Evolutionary conservation across 2,329 filamentous ascomycete species (phyloP), one percentile per base, ranked within the genome.

Genomic region (Phialocephala subalpina): DNA sequence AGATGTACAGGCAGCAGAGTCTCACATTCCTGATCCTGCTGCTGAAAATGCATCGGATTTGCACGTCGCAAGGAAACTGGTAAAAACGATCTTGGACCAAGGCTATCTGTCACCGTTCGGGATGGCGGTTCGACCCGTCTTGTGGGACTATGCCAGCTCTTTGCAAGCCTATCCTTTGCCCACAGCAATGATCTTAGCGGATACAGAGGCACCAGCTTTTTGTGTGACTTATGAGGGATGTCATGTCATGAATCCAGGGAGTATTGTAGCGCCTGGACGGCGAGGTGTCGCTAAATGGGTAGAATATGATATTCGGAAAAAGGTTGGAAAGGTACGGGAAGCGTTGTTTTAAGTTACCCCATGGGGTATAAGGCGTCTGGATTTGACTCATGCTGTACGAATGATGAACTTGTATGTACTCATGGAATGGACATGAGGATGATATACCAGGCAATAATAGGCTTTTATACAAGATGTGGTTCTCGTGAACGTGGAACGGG

Each of bases 211-310:
- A 11, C 90, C 92, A 16, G 86, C 93, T 0, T 99, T 97, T 75
- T 91, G 91, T 62, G 83, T 97, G 70, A 97, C 92, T 16, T 98
- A 98, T 75, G 95, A 97, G 78, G 95, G 94, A 0, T 98, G 96
- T 75, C 92, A 96, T 80, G 94, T 97, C 38, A 90, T 99, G 86
- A 99, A 99, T 77, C 94, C 96, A 0, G 93, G 94, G 6, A 84
- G 86, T 58, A 79, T 99, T 58, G 84, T 97, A 27, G 89, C 92
- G 0, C 82, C 87, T 0, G 90, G 90, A 0, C 84, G 89, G 61
- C 86, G 88, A 69, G 88, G 89, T 3, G 87, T 90, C 7, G 92
- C 89, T 6, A 85, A 90, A 68, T 98, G 96, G 95, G 84, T 95
- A 1, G 96, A 98, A 80, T 98, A 95, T 81, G 91, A 92, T 78